A percentile compares a stretch with the other conserved stretches of the same genome.
These are phyloP conservation scores for Melanopsichium pennsylvanicum DNA, from an alignment of 1,284 basidiomycete genomes.

Conservation along the genomic window DNA sequence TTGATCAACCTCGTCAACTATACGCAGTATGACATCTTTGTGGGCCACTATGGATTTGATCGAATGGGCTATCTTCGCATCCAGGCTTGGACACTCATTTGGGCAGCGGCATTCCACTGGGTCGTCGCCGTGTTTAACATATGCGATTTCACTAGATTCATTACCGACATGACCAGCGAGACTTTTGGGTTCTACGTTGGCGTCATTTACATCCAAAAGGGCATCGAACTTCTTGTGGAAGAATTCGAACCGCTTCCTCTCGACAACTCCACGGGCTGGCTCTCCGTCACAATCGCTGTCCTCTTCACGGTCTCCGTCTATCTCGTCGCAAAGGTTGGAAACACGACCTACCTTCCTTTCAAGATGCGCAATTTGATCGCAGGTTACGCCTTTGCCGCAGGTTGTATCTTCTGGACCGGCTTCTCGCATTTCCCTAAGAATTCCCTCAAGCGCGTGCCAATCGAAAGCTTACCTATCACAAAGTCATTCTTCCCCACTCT, in stretches of 20 bases:
- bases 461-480: slow-evolving; percentile 64
- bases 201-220: slow-evolving; percentile 67
- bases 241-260: slow-evolving; percentile 62
- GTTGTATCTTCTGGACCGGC: slow-evolving; percentile 67
- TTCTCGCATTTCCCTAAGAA: slow-evolving; percentile 66
- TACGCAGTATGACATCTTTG: slow-evolving; percentile 63
- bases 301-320: slow-evolving; percentile 68
- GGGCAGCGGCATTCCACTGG: slow-evolving; percentile 93
- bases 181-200: slow-evolving; percentile 80
- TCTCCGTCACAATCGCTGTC: slow-evolving; percentile 68
- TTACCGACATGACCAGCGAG: slow-evolving; percentile 83
- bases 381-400: slow-evolving; percentile 66
- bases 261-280: slow-evolving; percentile 67
- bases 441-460: slow-evolving; percentile 51
- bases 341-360: slow-evolving; percentile 64
- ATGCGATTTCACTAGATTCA: slow-evolving; percentile 66
- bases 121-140: slow-evolving; percentile 80
- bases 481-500: slow-evolving; percentile 71
- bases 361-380: slow-evolving; percentile 64
- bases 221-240: slow-evolving; percentile 67
- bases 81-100: slow-evolving; percentile 81
- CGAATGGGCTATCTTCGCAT: slow-evolving; percentile 54
- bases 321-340: slow-evolving; percentile 53
- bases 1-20: slow-evolving; percentile 66
- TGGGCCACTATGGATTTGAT: slow-evolving; percentile 57